Evolutionary conservation across 371 early-diverging fungal genomes (phyloP).

Genomic region (Mucor lusitanicus): DNA sequence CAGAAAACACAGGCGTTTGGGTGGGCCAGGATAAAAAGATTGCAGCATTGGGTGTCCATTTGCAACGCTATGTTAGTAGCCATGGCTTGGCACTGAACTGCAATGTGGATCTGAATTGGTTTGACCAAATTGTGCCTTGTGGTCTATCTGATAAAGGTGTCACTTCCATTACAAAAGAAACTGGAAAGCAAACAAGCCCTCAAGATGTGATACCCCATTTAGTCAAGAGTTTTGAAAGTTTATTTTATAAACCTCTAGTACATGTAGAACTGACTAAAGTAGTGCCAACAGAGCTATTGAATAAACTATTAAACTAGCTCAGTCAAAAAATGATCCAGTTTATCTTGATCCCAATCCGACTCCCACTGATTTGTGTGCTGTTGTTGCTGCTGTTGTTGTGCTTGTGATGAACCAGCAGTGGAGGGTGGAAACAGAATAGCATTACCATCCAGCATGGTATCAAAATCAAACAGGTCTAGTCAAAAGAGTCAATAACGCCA

Average conservation of each 20-base stretch:
- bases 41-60: slow-evolving; percentile 85
- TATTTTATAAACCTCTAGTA: slow-evolving; percentile 32
- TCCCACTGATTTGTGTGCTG: not conserved
- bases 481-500: not conserved
- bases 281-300: not conserved
- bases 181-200: slow-evolving; percentile 12
- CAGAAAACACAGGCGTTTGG: slow-evolving; percentile 89
- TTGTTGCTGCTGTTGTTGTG: not conserved
- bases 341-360: slow-evolving; percentile 21
- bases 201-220: slow-evolving; percentile 27
- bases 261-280: slow-evolving; percentile 8
- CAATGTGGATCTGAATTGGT: slow-evolving; percentile 84
- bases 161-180: slow-evolving; percentile 71
- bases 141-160: slow-evolving; percentile 80
- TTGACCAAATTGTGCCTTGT: slow-evolving; percentile 89
- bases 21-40: slow-evolving; percentile 73
- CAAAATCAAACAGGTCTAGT: slow-evolving; percentile 13
- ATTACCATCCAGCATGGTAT: slow-evolving; percentile 10
- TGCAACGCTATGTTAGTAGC: slow-evolving; percentile 85
- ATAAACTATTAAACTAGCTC: slow-evolving; percentile 7
- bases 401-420: no score
- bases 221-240: slow-evolving; percentile 30
- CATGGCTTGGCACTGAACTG: slow-evolving; percentile 96
- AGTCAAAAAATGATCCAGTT: slow-evolving; percentile 17
- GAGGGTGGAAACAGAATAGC: slow-evolving; percentile 10